phyloP scores from a whole-genome alignment of 768 basidiomycete species.

The Collybia sp. region DNA sequence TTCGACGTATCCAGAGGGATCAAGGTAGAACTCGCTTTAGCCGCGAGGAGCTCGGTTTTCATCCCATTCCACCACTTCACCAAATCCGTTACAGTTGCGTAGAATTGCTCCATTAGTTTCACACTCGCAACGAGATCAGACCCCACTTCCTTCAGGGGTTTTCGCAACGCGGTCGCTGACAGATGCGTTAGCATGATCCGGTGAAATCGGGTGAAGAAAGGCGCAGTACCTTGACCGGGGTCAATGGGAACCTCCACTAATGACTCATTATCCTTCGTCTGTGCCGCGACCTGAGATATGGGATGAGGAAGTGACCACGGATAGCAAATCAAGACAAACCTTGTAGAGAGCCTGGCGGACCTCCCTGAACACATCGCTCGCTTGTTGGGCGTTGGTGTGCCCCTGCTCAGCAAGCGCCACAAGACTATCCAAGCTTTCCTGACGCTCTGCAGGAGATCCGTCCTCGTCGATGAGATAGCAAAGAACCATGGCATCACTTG shows the following conservation, averaged over 20 bases:
- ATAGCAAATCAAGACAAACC: not conserved
- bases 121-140: not conserved
- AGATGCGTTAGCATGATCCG: not conserved
- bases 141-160: not conserved
- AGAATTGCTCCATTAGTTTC: not conserved
- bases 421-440: not conserved
- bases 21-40: not conserved
- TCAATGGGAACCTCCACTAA: not conserved
- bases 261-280: not conserved
- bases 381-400: not conserved
- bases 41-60: not conserved
- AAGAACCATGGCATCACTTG: conserved; percentile 17
- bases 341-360: not conserved
- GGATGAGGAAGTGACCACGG: not conserved
- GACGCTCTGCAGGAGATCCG: not conserved
- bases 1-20: not conserved
- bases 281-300: not conserved
- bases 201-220: not conserved
- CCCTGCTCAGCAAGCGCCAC: not conserved
- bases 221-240: not conserved
- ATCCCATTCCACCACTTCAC: not conserved
- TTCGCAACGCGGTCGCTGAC: not conserved
- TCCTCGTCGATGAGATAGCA: conserved; percentile 11
- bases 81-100: not conserved
- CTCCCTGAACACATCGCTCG: not conserved